Base-by-base conservation (phyloP, 2,329 filamentous ascomycete genomes). In the Neopestalotiopsis clavispora region DNA sequence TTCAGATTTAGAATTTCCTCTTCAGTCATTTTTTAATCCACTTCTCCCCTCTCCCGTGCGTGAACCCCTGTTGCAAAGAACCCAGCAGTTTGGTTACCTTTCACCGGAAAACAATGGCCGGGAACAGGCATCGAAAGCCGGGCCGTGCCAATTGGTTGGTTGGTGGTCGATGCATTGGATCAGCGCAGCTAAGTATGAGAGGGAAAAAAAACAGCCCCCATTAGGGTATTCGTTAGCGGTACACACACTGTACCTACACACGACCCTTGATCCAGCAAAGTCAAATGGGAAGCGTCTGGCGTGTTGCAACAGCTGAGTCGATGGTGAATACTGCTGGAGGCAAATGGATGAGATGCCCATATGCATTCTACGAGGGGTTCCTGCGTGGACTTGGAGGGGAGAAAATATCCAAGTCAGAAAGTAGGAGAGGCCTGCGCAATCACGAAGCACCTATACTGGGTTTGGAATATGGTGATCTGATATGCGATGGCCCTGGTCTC, bases 51-150 rank as follows among this genome's bases (percentile, higher is more conserved):
- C n/a, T 20, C 45, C 17, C 45, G 17, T 20, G 45, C 34, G 34
- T 38, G 4, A n/a, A 52, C 45, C 45, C 30, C 59, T 34, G 59
- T 61, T n/a, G 45, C 45, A 66, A 66, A 57, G 56, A 59, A 59
- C 65, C 65, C 65, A 60, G 65, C 52, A 52, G 56, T 42, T 30
- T 67, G 65, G 65, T 59, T 67, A 12, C 28, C 65, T 59, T 34
- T 60, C 30, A 52, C 52, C 34, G 63, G 45, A 58, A 34, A 66
- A 40, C 42, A 56, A 14, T 9, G 56, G 23, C 56, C 45, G 65
- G 63, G 30, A 57, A 57, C 42, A 66, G n/a, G 61, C 32, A 30
- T 34, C n/a, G 59, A 61, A 38, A 42, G 9, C 59, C 57, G 57
- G 57, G 23, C 30, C 14, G 14, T 6, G 57, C 56, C 65, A 59